Conservation (phyloP, 2,329 filamentous ascomycete genomes). For the Stachybotrys elegans region DNA sequence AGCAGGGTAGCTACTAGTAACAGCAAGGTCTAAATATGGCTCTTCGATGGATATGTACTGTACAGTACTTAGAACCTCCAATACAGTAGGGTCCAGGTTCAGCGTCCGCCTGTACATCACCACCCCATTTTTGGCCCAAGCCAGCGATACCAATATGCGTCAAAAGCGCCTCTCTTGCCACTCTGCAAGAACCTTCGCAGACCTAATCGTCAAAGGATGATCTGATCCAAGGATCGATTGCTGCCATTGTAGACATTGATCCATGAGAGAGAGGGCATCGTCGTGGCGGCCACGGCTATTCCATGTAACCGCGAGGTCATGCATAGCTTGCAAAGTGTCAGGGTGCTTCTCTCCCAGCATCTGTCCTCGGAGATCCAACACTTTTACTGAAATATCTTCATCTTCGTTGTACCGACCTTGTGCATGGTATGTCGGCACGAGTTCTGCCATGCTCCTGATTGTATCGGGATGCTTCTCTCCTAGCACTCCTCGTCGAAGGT, state of each 20-base stretch:
- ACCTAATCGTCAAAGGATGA: not conserved
- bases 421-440: not conserved
- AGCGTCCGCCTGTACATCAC: too few species aligned
- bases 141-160: too few species aligned
- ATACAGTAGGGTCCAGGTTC: too few species aligned
- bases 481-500: slow-evolving; percentile 10
- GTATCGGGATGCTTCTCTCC: slow-evolving; percentile 15
- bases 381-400: not conserved
- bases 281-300: not conserved
- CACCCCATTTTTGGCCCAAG: too few species aligned
- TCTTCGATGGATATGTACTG: too few species aligned
- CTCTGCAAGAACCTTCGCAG: not conserved
- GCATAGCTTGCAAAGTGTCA: slow-evolving; percentile 1
- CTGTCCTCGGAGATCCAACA: slow-evolving; percentile 8
- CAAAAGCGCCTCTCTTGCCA: not conserved
- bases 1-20: too few species aligned
- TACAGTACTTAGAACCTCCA: too few species aligned
- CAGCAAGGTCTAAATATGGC: too few species aligned
- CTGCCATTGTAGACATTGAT: not conserved
- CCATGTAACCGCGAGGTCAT: not conserved
- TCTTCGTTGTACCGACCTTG: not conserved
- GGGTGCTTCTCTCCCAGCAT: slow-evolving; percentile 16
- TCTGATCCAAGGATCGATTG: not conserved
- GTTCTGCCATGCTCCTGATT: not conserved
- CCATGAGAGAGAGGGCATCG: not conserved